Evolutionary conservation across 2,329 filamentous ascomycete species (phyloP).

Genomic region (Nothophoma quercina): DNA sequence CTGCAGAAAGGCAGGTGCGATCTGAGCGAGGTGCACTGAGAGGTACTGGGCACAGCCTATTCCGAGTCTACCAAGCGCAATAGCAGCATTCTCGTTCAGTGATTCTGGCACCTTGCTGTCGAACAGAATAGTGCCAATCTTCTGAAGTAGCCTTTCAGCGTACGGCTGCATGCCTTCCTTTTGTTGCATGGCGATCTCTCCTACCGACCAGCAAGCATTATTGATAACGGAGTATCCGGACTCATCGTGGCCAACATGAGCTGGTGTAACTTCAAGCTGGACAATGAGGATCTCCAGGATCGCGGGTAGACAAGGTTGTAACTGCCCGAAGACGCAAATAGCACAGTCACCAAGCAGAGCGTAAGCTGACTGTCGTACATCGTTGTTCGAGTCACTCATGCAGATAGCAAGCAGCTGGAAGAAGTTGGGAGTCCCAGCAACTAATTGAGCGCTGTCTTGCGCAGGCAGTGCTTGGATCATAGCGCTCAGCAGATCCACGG

Average conservation of each 20-base stretch:
- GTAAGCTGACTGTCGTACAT: conserved; percentile 95
- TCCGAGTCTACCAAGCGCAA: conserved; percentile 87
- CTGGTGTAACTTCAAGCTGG: conserved; percentile 77
- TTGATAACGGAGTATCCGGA: conserved; percentile 92
- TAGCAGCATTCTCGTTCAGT: conserved; percentile 91
- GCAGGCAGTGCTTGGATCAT: conserved; percentile 88
- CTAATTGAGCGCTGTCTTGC: conserved; percentile 76
- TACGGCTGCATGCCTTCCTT: conserved; percentile 77
- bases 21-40: conserved; percentile 78
- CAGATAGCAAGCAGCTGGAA: conserved; percentile 91
- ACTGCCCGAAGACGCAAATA: conserved; percentile 85
- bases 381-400: conserved; percentile 89
- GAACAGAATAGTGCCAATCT: conserved; percentile 81
- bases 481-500: conserved; percentile 88
- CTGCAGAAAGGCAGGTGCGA: conserved; percentile 81
- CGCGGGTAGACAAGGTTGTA: conserved; percentile 75
- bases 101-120: conserved; percentile 86
- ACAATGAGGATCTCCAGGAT: conserved; percentile 84
- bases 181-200: conserved; percentile 87
- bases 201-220: conserved; percentile 96
- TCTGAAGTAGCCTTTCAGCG: conserved; percentile 76
- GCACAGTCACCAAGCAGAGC: conserved; percentile 93
- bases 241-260: conserved; percentile 80
- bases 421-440: conserved; percentile 78
- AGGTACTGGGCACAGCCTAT: conserved; percentile 78